Percentiles rank a stretch among this genome's conserved stretches.
Evolutionary conservation across 192 early-diverging fungal species (phyloP).

Genomic region (Rhizophagus sp.): DNA sequence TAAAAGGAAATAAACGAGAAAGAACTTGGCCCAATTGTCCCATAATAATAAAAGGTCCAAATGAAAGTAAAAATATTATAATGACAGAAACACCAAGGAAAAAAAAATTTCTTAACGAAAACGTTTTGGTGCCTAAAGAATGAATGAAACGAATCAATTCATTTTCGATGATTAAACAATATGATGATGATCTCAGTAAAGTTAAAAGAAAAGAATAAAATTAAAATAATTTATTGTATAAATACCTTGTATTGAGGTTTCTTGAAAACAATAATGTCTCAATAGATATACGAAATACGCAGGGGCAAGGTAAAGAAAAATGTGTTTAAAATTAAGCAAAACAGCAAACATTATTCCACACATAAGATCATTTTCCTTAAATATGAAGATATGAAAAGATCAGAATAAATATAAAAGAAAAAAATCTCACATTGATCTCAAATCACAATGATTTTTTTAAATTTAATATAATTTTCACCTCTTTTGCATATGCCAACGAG

Average conservation of each 20-base stretch:
- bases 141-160: not conserved
- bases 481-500: conserved; percentile 71
- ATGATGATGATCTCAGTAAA: not conserved
- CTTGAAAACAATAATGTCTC: conserved; percentile 64
- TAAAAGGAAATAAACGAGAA: conserved; percentile 90
- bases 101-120: conserved; percentile 50
- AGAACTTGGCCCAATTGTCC: conserved; percentile 77
- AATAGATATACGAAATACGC: conserved; percentile 93
- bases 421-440: not conserved
- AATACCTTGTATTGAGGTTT: not conserved
- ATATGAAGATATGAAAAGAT: not conserved
- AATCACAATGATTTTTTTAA: not conserved
- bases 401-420: not conserved
- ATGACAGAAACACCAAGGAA: conserved; percentile 64
- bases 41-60: conserved; percentile 78
- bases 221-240: not conserved
- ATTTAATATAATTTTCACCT: conserved; percentile 12
- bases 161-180: not conserved
- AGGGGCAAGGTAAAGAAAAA: conserved; percentile 88
- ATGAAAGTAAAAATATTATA: conserved; percentile 73
- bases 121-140: conserved; percentile 16
- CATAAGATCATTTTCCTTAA: conserved; percentile 56
- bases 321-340: conserved; percentile 96
- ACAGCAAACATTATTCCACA: conserved; percentile 83
- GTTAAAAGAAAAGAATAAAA: no score